Percentiles rank a stretch among this genome's conserved stretches.
Conservation (phyloP, 140 eudicot genomes). For the Senecio squalidus region DNA sequence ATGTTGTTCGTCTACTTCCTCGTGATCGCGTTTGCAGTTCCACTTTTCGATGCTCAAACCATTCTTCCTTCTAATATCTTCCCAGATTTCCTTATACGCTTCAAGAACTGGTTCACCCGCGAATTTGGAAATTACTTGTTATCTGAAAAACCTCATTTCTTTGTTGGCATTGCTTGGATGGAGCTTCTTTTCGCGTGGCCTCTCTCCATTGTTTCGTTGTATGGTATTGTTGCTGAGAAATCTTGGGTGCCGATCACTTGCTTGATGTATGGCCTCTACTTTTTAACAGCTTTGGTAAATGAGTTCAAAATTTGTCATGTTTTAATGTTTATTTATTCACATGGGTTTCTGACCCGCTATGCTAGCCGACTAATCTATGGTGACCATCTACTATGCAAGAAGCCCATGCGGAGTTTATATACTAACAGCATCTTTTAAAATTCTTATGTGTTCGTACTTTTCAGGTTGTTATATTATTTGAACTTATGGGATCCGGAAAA, state of each 20-base stretch:
- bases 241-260: conserved; percentile 55
- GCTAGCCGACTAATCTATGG: too few species aligned
- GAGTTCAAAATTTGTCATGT: too few species aligned
- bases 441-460: too few species aligned
- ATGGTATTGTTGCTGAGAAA: too few species aligned
- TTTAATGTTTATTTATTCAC: too few species aligned
- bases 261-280: conserved; percentile 54
- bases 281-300: conserved; percentile 62
- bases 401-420: too few species aligned
- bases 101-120: conserved; percentile 38
- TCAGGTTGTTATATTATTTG: too few species aligned
- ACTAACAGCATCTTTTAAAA: too few species aligned
- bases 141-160: conserved; percentile 45
- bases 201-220: conserved; percentile 38
- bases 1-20: not conserved
- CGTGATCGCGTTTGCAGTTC: not conserved
- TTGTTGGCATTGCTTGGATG: conserved; percentile 61
- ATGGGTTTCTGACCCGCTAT: too few species aligned
- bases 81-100: conserved; percentile 41
- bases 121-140: conserved; percentile 57
- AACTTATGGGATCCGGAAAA: too few species aligned
- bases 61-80: conserved; percentile 35
- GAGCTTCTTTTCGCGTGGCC: conserved; percentile 73
- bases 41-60: conserved; percentile 26
- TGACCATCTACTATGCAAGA: too few species aligned